Evolutionary conservation across 768 basidiomycete genomes (phyloP), one percentile per base, ranked within the genome.

Genomic region (Termitomyces sp.): DNA sequence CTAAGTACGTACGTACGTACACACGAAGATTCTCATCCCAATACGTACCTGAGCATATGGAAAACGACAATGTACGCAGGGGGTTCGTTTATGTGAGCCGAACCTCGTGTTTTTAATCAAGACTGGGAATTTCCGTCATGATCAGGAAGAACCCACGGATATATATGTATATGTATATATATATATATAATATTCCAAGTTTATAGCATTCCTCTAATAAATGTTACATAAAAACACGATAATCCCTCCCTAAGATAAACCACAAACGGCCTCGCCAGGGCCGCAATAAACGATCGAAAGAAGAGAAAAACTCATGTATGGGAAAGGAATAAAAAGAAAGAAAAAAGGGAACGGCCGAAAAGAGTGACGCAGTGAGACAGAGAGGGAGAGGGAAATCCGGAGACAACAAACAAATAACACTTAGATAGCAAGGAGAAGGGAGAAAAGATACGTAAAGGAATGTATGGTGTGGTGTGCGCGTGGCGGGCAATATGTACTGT

Each of bases 181-280:
- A 60, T 34, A 60, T 60, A 50, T 51, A 68, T 66, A 63, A 57
- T 67, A 68, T 71, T 67, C 67, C 65, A 69, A 69, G 68, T 63
- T 62, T 66, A 70, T 70, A 76, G 71, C 72, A 76, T 75, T 76
- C 71, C 71, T 78, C 74, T 78, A 25, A 77, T 72, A 75, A 68
- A 70, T 74, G 72, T 73, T 79, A 79, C 75, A 78, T 71, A 71
- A 63, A 70, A 64, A 68, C 48, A 72, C 66, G 68, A 62, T 60
- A 63, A 70, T 69, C 70, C 74, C 74, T 77, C 73, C 73, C 70
- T 71, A 65, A 59, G 67, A 63, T 69, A 71, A 63, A 69, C 68
- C 66, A 66, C 69, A 68, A 15, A 66, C 64, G 67, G 65, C 72
- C 70, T 68, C 69, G 72, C 74, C 71, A 70, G 66, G 71, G 70